Evolutionary conservation across 768 basidiomycete species (phyloP).

Genomic region (Russula brevipes): DNA sequence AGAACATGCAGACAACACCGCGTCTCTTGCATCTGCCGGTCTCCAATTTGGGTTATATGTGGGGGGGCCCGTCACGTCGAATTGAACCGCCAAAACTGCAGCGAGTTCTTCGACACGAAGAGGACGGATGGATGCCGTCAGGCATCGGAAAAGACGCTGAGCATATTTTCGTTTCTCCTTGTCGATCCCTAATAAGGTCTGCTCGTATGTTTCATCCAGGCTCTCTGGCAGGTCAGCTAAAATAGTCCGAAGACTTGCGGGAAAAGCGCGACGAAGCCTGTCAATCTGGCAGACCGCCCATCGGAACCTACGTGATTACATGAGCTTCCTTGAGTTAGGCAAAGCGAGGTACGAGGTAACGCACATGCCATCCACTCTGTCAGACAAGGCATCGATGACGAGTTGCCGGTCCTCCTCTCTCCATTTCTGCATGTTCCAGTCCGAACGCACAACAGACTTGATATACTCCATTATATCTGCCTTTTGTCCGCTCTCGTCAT

Average conservation of each 20-base stretch:
- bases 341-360: too few species aligned
- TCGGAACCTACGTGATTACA: neutral
- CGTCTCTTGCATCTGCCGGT: neutral
- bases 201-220: constrained; percentile 3
- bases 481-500: neutral
- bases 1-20: constrained; percentile 5
- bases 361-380: too few species aligned
- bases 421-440: too few species aligned
- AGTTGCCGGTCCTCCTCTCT: too few species aligned
- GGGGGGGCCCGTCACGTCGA: neutral
- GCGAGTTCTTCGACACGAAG: constrained; percentile 4
- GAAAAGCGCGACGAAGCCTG: neutral
- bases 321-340: neutral
- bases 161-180: constrained; percentile 3
- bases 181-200: neutral
- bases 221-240: neutral
- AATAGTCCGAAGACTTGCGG: neutral
- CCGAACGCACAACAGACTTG: too few species aligned
- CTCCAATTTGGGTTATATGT: neutral
- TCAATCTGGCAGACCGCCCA: constrained; percentile 6
- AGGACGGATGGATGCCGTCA: constrained; percentile 4
- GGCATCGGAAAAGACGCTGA: neutral
- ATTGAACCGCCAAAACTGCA: neutral
- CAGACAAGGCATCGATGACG: too few species aligned
- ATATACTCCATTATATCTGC: too few species aligned